Percentiles rank a stretch among this genome's conserved stretches.
These are phyloP conservation scores for Diplogelasinospora grovesii DNA, from an alignment of 495 filamentous ascomycete genomes.

Conservation along the genomic window DNA sequence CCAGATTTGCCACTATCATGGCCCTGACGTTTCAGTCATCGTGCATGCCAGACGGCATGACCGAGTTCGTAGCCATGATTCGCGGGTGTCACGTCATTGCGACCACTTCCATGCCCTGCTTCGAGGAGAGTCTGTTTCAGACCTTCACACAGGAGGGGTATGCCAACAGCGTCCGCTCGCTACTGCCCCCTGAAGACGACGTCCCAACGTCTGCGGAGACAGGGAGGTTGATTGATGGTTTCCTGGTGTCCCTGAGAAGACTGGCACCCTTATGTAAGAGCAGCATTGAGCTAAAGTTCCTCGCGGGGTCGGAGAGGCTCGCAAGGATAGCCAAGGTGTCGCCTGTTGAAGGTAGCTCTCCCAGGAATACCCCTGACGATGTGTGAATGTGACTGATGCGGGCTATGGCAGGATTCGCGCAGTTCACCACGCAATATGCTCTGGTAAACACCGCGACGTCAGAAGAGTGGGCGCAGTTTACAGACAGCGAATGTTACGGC, in stretches of 20 bases:
- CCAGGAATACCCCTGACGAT: neutral
- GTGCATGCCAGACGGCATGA: conserved; percentile 47
- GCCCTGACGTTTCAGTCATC: conserved; percentile 48
- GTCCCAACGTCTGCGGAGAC: conserved; percentile 7
- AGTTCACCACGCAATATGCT: conserved; percentile 13
- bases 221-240: conserved; percentile 22
- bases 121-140: conserved; percentile 34
- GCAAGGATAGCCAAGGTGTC: conserved; percentile 12
- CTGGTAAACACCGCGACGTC: conserved; percentile 18
- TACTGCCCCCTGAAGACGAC: conserved; percentile 2
- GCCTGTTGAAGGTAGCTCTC: conserved; percentile 18
- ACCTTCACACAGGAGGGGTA: conserved; percentile 24
- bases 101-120: conserved; percentile 21
- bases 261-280: conserved; percentile 22
- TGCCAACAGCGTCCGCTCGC: conserved; percentile 10
- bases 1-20: conserved; percentile 43
- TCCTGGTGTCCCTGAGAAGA: conserved; percentile 19
- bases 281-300: conserved; percentile 16
- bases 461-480: conserved; percentile 39
- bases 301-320: conserved; percentile 21
- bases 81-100: conserved; percentile 43
- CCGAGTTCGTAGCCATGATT: conserved; percentile 50
- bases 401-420: conserved; percentile 25
- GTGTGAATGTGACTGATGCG: too few species aligned
- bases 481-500: conserved; percentile 33